Conservation (phyloP, 129 eudicot genomes). For the Cynara cardunculus region DNA sequence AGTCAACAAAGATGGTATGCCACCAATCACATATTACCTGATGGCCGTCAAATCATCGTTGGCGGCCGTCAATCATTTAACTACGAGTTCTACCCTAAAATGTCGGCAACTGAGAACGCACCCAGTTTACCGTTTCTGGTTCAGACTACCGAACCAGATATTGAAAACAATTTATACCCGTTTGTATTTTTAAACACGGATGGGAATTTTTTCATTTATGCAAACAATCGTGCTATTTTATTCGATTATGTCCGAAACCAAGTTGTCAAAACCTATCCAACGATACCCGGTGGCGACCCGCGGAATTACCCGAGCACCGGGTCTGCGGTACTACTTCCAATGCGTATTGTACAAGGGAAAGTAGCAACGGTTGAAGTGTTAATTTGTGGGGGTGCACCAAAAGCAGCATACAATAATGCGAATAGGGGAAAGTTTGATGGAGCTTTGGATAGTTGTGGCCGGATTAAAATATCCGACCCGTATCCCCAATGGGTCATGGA, state of each 20-base stretch:
- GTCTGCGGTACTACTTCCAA: conserved; percentile 77
- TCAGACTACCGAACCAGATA: conserved; percentile 47
- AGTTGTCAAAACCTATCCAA: conserved; percentile 60
- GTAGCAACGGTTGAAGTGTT: conserved; percentile 47
- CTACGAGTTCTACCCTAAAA: conserved; percentile 73
- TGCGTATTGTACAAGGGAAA: conserved; percentile 39
- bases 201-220: conserved; percentile 73
- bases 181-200: conserved; percentile 67
- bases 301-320: conserved; percentile 87
- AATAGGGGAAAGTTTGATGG: conserved; percentile 36
- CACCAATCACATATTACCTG: conserved; percentile 67
- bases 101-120: conserved; percentile 6
- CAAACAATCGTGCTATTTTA: conserved; percentile 65
- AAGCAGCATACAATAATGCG: conserved; percentile 42
- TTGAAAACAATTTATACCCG: conserved; percentile 80
- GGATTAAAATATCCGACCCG: conserved; percentile 63
- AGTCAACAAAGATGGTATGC: conserved; percentile 69
- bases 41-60: conserved; percentile 61
- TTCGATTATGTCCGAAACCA: conserved; percentile 37
- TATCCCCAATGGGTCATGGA: conserved; percentile 60
- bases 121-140: conserved; percentile 40
- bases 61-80: conserved; percentile 72
- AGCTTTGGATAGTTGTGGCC: conserved; percentile 58
- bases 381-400: conserved; percentile 82
- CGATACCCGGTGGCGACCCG: conserved; percentile 76